A percentile compares a stretch with the other conserved stretches of the same genome.
phyloP scores from a whole-genome alignment of 2,329 filamentous ascomycete species.

The Cladophialophora carrionii region DNA sequence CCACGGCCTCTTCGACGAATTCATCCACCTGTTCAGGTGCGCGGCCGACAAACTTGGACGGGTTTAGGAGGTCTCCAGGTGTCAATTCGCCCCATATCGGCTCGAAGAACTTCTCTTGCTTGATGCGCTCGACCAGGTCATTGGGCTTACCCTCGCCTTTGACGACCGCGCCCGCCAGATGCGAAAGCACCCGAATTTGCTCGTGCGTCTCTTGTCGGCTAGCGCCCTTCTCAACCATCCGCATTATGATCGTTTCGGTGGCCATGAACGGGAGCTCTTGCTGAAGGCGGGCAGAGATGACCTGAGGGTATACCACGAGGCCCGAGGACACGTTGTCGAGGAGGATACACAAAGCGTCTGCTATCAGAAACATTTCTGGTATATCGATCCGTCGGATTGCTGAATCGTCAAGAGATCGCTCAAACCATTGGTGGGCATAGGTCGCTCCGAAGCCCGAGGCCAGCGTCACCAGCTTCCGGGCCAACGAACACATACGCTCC shows the following conservation, averaged over 20 bases:
- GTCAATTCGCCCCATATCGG: slow-evolving; percentile 68
- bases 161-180: slow-evolving; percentile 72
- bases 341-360: slow-evolving; percentile 69
- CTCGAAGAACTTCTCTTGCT: slow-evolving; percentile 71
- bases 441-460: slow-evolving; percentile 65
- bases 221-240: slow-evolving; percentile 69
- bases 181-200: slow-evolving; percentile 78
- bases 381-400: slow-evolving; percentile 58
- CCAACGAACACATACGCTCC: slow-evolving; percentile 64
- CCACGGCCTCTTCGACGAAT: slow-evolving; percentile 57
- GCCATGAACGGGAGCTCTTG: slow-evolving; percentile 87
- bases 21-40: slow-evolving; percentile 58
- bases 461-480: slow-evolving; percentile 59
- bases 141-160: slow-evolving; percentile 75
- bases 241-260: slow-evolving; percentile 76
- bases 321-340: slow-evolving; percentile 70
- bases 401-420: slow-evolving; percentile 64
- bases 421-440: slow-evolving; percentile 73
- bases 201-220: slow-evolving; percentile 84
- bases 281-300: slow-evolving; percentile 68
- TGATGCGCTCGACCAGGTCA: slow-evolving; percentile 79
- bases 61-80: slow-evolving; percentile 65
- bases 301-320: slow-evolving; percentile 76
- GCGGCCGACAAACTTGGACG: slow-evolving; percentile 63
- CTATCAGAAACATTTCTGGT: slow-evolving; percentile 68